A percentile compares a stretch with the other conserved stretches of the same genome.
Evolutionary conservation across 495 filamentous ascomycete genomes (phyloP).

Genomic region (Talaromyces thailandensis): DNA sequence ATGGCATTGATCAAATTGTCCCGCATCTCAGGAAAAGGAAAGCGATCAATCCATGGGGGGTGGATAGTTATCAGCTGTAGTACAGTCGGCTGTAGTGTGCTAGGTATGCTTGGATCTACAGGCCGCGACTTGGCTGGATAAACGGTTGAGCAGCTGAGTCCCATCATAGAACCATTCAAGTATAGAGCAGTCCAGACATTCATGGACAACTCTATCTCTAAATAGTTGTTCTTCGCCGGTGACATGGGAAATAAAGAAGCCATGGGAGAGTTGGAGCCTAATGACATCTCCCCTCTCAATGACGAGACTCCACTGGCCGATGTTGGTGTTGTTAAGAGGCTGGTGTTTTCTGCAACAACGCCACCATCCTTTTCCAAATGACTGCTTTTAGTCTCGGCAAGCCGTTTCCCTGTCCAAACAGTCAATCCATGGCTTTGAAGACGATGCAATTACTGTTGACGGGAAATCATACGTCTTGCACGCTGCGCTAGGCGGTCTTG

Average conservation of each 20-base stretch:
- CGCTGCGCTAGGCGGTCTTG: slow-evolving; percentile 11
- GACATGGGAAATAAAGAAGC: neutral
- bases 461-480: slow-evolving; percentile 5
- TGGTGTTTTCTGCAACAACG: neutral
- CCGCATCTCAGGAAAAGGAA: slow-evolving; percentile 10
- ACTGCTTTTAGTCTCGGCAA: neutral
- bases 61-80: slow-evolving; percentile 9
- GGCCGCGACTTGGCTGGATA: neutral
- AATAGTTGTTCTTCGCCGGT: neutral
- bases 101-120: slow-evolving; percentile 4
- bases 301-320: neutral
- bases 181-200: slow-evolving; percentile 1
- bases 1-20: slow-evolving; percentile 11
- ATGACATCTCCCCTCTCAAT: neutral
- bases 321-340: neutral
- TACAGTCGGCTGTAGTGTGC: slow-evolving; percentile 4
- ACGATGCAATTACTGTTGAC: neutral
- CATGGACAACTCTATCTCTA: neutral
- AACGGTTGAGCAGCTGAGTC: slow-evolving; percentile 1
- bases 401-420: neutral
- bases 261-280: neutral
- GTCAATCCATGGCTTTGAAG: neutral
- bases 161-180: slow-evolving; percentile 7
- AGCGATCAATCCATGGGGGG: slow-evolving; percentile 11
- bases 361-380: neutral